Evolutionary conservation across 1,284 basidiomycete genomes (phyloP), one percentile per base, ranked within the genome.

Genomic region (Microbotryum silenes-acaulis): DNA sequence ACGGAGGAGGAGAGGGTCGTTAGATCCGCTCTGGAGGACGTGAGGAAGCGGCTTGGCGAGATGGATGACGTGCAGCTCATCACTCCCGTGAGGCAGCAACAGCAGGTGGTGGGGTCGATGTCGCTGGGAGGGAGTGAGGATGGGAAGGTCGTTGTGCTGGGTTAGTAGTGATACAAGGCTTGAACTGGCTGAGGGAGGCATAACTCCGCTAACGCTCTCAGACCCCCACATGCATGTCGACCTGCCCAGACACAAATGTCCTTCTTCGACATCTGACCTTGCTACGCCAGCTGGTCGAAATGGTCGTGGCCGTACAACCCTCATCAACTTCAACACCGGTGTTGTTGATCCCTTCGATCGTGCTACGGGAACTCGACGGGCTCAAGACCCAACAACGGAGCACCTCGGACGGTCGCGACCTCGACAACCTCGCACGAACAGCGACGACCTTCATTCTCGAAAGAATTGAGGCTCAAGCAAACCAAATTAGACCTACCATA

Each of bases 1-100:
- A 45, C 23, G 4, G 51, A 47, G 20, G 81, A 84, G 56, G 85
- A 85, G 2, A 90, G 93, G 72, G 81, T 86, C 61, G 82, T 87
- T 18, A 42, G 37, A 12, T 42, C 37, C 14, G 37, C 37, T 0
- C 77, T 85, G 1, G 75, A 91, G 51, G 85, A 88, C 0, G 59
- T 66, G 16, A 51, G 54, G 14, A 52, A 14, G 31, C 33, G 59
- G 31, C 54, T 58, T 3, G 29, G 53, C 9, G n/a, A 20, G 37
- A 6, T 42, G 37, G 59, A n/a, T 2, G 51, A 20, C 12, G 62
- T 60, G 60, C 31, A 59, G 31, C 23, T 66, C 18, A 62, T 61
- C 50, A 42, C 27, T 60, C 25, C 61, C 55, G 8, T 54, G 59
- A 56, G 59, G 37, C 12, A 42, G 12, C 37, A 42, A 42, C 37